Base-by-base conservation (phyloP, 1,284 basidiomycete genomes). In the Austroboletus novae-zelandiae region DNA sequence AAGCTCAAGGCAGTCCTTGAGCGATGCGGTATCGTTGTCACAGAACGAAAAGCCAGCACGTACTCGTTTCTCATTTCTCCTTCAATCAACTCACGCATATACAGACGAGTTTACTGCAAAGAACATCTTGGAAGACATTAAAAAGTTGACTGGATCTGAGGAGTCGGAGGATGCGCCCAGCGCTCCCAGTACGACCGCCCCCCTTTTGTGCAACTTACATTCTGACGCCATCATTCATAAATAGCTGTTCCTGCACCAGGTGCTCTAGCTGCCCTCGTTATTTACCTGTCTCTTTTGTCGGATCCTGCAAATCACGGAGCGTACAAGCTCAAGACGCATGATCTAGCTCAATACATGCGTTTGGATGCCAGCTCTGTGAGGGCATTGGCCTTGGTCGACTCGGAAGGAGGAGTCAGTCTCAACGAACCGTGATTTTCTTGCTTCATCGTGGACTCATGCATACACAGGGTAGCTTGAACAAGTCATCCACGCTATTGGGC, bases 301-400 rank as follows among this genome's bases (percentile, higher is more conserved):
- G 93, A 98, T 62, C 72, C 86, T 6, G 78, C 84, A 8, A 94
- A 97, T 65, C 86, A 91, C 61, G 88, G 86, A 43, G 81, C 86
- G 58, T 99, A 88, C 73, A 80, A 78, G 9, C 77, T 99, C 10
- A 80, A 80, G 43, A 90, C 87, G 0, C 95, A 99, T 67, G 95
- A 99, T 64, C 77, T 99, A 1, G 84, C 89, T 1, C 94, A 94
- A 64, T 99, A 89, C 68, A 97, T 99, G 89, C 89, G 89, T 52
- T 81, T 99, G 13, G 97, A 99, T 68, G 92, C 94, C 1, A 96
- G 94, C 55, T 97, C 97, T 0, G 74, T 99, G 17, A 83, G 91
- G 31, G 96, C 97, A 0, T 75, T 99, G 31, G 94, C 92, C 62
- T 75, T 98, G 13, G 86, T 92, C 46, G 93, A 95, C 40, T 77